Evolutionary conservation across 306 rosid genomes (phyloP).

Genomic region (Sicyos edulis): DNA sequence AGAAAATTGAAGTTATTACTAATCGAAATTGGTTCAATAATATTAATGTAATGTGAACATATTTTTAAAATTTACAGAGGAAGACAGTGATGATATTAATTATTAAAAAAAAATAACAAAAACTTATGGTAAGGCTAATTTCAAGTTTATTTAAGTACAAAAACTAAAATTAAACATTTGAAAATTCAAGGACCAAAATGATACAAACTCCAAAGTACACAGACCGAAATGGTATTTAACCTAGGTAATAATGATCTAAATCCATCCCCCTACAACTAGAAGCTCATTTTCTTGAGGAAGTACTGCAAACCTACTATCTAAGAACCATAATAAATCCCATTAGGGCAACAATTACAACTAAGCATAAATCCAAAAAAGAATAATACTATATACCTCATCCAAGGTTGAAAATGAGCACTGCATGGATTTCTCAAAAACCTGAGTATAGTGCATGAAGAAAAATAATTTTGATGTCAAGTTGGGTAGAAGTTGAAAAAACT

Average conservation of each 20-base stretch:
- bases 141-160: too few relatives aligned
- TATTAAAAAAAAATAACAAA: too few relatives aligned
- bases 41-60: too few relatives aligned
- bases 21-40: too few relatives aligned
- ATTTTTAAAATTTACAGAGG: too few relatives aligned
- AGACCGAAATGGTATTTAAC: too few relatives aligned
- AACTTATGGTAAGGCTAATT: too few relatives aligned
- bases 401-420: conserved; percentile 60
- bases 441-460: conserved; percentile 30
- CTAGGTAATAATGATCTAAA: neutral
- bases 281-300: neutral
- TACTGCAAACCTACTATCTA: neutral
- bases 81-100: too few relatives aligned
- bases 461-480: neutral
- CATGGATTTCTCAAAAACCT: conserved; percentile 73
- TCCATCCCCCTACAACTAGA: neutral
- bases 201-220: too few relatives aligned
- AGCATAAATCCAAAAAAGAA: conserved; percentile 5
- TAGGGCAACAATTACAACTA: conserved; percentile 6
- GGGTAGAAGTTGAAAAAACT: neutral
- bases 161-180: too few relatives aligned
- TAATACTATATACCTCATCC: conserved; percentile 54
- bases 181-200: too few relatives aligned
- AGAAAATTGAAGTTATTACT: too few relatives aligned
- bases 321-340: neutral